Evolutionary conservation across 2,329 filamentous ascomycete species (phyloP), one percentile per base, ranked within the genome.

Genomic region (Ceratocystis albifundus): DNA sequence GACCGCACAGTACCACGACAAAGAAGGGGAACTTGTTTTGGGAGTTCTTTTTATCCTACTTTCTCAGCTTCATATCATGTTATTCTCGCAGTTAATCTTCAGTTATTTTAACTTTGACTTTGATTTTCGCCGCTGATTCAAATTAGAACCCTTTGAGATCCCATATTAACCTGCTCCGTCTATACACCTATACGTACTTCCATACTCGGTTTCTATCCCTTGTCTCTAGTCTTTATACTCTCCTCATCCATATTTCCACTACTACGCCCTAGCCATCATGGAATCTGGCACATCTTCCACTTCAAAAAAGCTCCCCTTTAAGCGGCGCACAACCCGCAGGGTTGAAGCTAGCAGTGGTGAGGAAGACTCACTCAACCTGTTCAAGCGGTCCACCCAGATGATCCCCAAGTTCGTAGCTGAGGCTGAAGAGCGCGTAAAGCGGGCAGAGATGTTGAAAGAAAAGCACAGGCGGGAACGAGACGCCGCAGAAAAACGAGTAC

Each of bases 341-440:
- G 68, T 70, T 8, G 64, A 65, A 55, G 50, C 63, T 7, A 64
- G 62, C 22, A 36, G 64, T 17, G 44, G 65, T 6, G 69, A 71
- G 0, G 69, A 71, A 10, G 71, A 73, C 8, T 32, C 59, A 1
- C 74, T 84, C 10, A 75, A 74, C 1, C 73, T 84, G 4, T 84
- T 84, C 69, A 76, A 77, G 53, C 79, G 80, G 4, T 76, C 79
- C 12, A 79, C 78, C 68, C 76, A 79, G 67, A 81, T 82, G 71
- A 80, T 79, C 63, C 75, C 77, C 4, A 74, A 76, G 45, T 71
- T 79, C 41, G 72, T 75, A 65, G 76, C 77, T n/a, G 76, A 80
- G 41, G 74, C 73, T 46, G 73, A 77, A 69, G 68, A 70, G 17
- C 70, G 69, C 41, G 67, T 66, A 44, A 69, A 70, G 63, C 65